phyloP scores from a whole-genome alignment of 768 basidiomycete species.

The Tricholoma sp. region DNA sequence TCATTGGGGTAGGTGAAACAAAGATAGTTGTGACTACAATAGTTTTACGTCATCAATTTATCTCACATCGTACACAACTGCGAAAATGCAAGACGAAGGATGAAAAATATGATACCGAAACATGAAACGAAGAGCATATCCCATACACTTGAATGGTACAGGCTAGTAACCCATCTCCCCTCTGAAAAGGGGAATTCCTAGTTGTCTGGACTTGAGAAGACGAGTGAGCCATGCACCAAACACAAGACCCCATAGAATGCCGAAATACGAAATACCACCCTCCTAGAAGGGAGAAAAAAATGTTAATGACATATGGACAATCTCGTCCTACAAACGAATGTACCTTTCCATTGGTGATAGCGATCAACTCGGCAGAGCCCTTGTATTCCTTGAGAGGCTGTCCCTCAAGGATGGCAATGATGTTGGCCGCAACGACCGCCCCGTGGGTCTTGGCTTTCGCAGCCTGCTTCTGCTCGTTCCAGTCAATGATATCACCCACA shows the following conservation, averaged over 20 bases:
- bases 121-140: not conserved
- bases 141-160: too few relatives aligned
- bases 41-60: not conserved
- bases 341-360: slow-evolving; percentile 57
- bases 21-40: not conserved
- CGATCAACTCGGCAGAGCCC: slow-evolving; percentile 49
- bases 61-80: not conserved
- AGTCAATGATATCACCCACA: slow-evolving; percentile 61
- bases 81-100: not conserved
- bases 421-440: slow-evolving; percentile 42
- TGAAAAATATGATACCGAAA: not conserved
- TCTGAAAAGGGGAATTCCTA: slow-evolving; percentile 14
- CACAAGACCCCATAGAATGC: slow-evolving; percentile 43
- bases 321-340: not conserved
- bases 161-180: too few relatives aligned
- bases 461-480: slow-evolving; percentile 57
- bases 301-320: slow-evolving; percentile 1
- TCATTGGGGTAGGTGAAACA: not conserved
- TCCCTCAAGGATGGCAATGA: slow-evolving; percentile 37
- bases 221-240: slow-evolving; percentile 41
- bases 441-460: slow-evolving; percentile 44
- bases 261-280: slow-evolving; percentile 37
- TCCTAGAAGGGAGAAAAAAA: slow-evolving; percentile 22
- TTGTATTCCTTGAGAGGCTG: slow-evolving; percentile 36
- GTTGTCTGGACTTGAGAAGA: slow-evolving; percentile 33